Conservation (phyloP, 2,329 filamentous ascomycete species). For the Colletotrichum echinochloae region DNA sequence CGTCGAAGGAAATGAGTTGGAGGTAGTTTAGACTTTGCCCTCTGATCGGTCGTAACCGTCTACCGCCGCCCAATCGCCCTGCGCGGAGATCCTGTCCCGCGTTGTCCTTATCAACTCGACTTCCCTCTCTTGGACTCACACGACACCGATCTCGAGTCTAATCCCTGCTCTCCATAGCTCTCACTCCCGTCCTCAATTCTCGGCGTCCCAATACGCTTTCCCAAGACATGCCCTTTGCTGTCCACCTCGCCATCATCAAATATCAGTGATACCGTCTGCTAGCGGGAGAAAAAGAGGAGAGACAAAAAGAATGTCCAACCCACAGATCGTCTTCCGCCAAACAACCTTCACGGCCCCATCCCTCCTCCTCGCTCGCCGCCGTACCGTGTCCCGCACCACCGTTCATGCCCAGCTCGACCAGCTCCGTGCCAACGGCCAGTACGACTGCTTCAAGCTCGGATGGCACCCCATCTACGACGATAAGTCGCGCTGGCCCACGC, state of each 20-base stretch:
- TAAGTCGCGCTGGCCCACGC: constrained; percentile 63
- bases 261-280: not conserved
- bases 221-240: not conserved
- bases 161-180: constrained; percentile 14
- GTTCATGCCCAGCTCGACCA: constrained; percentile 64
- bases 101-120: constrained; percentile 6
- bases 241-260: not conserved
- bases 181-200: not conserved
- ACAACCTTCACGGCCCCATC: constrained; percentile 52
- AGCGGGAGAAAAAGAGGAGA: not conserved
- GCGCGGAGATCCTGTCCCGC: not conserved
- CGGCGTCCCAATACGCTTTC: not conserved
- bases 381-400: constrained; percentile 53
- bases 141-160: not conserved
- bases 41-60: not conserved
- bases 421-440: constrained; percentile 65
- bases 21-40: not conserved
- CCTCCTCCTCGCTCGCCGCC: constrained; percentile 50
- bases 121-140: constrained; percentile 20
- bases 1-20: not conserved
- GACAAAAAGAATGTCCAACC: constrained; percentile 47
- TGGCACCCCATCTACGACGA: constrained; percentile 68
- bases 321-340: constrained; percentile 51
- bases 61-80: not conserved
- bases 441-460: constrained; percentile 68